Evolutionary conservation across 495 filamentous ascomycete species (phyloP).

Genomic region (Astrocystis sublimbata): DNA sequence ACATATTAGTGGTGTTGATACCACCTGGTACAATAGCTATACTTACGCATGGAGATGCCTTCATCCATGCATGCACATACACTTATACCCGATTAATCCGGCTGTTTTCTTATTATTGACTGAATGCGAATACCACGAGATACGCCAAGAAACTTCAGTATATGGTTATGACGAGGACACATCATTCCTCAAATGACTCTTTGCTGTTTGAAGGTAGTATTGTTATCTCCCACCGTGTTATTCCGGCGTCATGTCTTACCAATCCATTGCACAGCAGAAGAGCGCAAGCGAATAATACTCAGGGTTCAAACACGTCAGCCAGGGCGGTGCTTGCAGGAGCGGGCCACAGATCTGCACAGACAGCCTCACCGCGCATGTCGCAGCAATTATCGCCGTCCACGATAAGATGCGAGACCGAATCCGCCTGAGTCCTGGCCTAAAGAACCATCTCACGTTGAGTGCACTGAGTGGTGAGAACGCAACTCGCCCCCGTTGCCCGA

Average conservation of each 20-base stretch:
- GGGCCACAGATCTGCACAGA: neutral
- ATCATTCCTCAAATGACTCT: neutral
- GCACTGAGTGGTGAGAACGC: neutral
- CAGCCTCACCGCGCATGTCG: constrained; percentile 10
- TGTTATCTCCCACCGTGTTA: neutral
- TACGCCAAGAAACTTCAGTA: neutral
- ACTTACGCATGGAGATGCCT: neutral
- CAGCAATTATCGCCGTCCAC: neutral
- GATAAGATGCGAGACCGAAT: too few species aligned
- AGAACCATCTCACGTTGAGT: too few species aligned
- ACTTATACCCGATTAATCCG: neutral
- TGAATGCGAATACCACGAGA: neutral
- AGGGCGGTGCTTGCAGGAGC: constrained; percentile 4
- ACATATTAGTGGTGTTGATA: neutral
- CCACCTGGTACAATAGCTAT: too few species aligned
- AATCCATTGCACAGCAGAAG: neutral
- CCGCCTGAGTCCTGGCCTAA: too few species aligned
- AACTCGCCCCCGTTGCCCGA: neutral
- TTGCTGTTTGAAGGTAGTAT: neutral
- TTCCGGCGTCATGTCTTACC: neutral
- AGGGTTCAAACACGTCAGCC: too few species aligned
- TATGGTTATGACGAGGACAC: neutral
- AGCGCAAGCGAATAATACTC: neutral
- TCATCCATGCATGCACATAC: neutral
- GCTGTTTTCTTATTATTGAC: neutral